These are phyloP conservation scores for Zygosaccharomyces sapae DNA, from an alignment of 1,139 yeast genomes.

Conservation along the genomic window DNA sequence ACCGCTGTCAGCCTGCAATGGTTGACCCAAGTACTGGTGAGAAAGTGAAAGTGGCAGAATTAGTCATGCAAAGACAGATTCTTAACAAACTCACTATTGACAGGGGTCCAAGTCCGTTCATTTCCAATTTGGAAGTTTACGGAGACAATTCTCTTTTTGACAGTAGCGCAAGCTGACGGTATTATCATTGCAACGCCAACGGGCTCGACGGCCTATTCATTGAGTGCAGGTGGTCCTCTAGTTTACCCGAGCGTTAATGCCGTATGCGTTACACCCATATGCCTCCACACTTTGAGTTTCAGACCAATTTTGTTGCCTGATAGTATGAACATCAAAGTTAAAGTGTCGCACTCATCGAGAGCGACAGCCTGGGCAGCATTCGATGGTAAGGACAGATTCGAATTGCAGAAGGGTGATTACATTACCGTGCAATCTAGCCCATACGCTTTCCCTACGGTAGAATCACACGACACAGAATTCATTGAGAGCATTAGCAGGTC, in stretches of 20 bases:
- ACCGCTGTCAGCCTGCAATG: conserved; percentile 34
- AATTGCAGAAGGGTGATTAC: conserved; percentile 66
- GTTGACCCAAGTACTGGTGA: conserved; percentile 22
- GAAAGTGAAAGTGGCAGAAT: conserved; percentile 46
- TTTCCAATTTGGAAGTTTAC: conserved; percentile 74
- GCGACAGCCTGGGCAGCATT: conserved; percentile 87
- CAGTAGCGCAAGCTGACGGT: conserved; percentile 90
- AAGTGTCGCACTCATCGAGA: conserved; percentile 64
- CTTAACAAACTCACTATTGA: conserved; percentile 80
- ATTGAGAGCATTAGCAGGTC: conserved; percentile 80
- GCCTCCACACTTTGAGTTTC: conserved; percentile 87
- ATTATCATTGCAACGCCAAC: conserved; percentile 86
- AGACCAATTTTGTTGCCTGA: conserved; percentile 85
- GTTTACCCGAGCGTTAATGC: conserved; percentile 91
- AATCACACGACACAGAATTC: conserved; percentile 69
- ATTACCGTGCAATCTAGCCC: conserved; percentile 75
- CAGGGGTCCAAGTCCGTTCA: conserved; percentile 85
- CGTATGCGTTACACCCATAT: conserved; percentile 83
- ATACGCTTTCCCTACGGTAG: conserved; percentile 82
- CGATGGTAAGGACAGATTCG: conserved; percentile 77
- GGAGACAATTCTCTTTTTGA: conserved; percentile 76
- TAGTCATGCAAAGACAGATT: conserved; percentile 72
- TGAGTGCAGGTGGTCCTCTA: conserved; percentile 86
- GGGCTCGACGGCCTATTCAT: conserved; percentile 86
- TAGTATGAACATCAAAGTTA: conserved; percentile 72